Percentiles rank a stretch among this genome's conserved stretches.
Evolutionary conservation across 2,329 filamentous ascomycete genomes (phyloP).

Genomic region (Fusarium continuum): DNA sequence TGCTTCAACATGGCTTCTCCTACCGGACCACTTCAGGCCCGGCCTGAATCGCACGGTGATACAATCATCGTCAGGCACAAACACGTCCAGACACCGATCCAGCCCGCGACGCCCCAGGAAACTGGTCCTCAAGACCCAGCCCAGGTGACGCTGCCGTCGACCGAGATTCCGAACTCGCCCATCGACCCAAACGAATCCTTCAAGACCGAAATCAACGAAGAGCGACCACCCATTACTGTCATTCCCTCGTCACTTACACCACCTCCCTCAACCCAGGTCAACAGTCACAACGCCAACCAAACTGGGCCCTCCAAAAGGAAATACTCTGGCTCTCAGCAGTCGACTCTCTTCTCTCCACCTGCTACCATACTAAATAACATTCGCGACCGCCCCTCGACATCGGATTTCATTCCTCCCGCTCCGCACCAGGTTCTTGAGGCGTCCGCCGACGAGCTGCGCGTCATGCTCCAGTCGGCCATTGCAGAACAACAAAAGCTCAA

Average conservation of each 20-base stretch:
- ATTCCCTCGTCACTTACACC: slow-evolving; percentile 68
- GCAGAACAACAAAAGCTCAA: slow-evolving; percentile 70
- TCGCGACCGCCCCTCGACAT: slow-evolving; percentile 43
- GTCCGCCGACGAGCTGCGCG: slow-evolving; percentile 63
- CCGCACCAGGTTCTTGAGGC: slow-evolving; percentile 62
- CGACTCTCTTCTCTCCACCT: slow-evolving; percentile 63
- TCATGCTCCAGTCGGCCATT: slow-evolving; percentile 64
- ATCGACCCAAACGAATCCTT: slow-evolving; percentile 60
- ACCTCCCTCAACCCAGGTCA: slow-evolving; percentile 63
- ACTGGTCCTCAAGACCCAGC: slow-evolving; percentile 51
- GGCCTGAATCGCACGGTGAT: slow-evolving; percentile 45
- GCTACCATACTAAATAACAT: slow-evolving; percentile 55
- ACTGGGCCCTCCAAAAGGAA: slow-evolving; percentile 40
- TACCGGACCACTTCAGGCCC: slow-evolving; percentile 41
- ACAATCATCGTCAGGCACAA: slow-evolving; percentile 44
- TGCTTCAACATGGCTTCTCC: slow-evolving; percentile 50
- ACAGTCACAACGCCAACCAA: slow-evolving; percentile 41
- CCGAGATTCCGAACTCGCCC: slow-evolving; percentile 64
- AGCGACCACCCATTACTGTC: slow-evolving; percentile 54
- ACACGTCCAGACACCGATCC: slow-evolving; percentile 47
- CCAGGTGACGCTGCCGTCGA: slow-evolving; percentile 65
- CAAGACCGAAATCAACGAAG: slow-evolving; percentile 60
- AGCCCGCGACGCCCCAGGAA: slow-evolving; percentile 47
- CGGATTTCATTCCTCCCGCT: slow-evolving; percentile 59
- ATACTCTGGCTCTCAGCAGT: slow-evolving; percentile 56